Conservation (phyloP, 75 land plant species). For the Adiantum capillusveneris region DNA sequence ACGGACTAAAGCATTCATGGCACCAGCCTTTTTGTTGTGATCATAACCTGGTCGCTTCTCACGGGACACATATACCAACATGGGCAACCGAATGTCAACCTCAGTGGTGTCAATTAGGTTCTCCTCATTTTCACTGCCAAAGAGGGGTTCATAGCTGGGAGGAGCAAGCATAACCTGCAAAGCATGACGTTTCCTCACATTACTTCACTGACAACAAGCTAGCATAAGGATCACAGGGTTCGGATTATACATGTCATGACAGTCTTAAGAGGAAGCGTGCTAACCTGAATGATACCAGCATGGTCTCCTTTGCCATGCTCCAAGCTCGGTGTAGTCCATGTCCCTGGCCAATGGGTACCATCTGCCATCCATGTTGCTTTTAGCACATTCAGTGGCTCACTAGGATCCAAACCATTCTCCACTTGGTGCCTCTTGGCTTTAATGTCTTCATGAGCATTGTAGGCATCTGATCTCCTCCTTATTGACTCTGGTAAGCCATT, state of each 20-base stretch:
- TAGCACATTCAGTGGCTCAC: slow-evolving; percentile 43
- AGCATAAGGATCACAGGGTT: too few species aligned
- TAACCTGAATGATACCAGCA: slow-evolving; percentile 65
- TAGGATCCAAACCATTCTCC: slow-evolving; percentile 27
- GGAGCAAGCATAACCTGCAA: slow-evolving; percentile 51
- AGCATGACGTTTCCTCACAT: too few species aligned
- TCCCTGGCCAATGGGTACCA: slow-evolving; percentile 87
- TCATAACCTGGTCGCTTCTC: slow-evolving; percentile 55
- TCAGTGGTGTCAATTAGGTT: slow-evolving; percentile 35
- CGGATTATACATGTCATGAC: too few species aligned
- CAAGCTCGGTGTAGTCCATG: slow-evolving; percentile 34
- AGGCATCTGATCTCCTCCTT: slow-evolving; percentile 48
- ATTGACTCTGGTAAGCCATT: slow-evolving; percentile 59
- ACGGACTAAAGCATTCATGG: slow-evolving; percentile 45
- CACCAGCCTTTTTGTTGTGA: slow-evolving; percentile 55
- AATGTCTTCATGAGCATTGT: slow-evolving; percentile 24
- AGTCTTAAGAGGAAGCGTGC: too few species aligned
- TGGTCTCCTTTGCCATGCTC: slow-evolving; percentile 58
- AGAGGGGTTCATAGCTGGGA: slow-evolving; percentile 29
- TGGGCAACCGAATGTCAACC: slow-evolving; percentile 48
- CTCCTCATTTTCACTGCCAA: slow-evolving; percentile 26
- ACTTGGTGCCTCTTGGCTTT: slow-evolving; percentile 29
- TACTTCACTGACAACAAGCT: too few species aligned
- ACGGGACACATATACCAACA: slow-evolving; percentile 56
- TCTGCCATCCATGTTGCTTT: slow-evolving; percentile 90